phyloP scores from a whole-genome alignment of 495 filamentous ascomycete genomes.

The Cercophora samala region DNA sequence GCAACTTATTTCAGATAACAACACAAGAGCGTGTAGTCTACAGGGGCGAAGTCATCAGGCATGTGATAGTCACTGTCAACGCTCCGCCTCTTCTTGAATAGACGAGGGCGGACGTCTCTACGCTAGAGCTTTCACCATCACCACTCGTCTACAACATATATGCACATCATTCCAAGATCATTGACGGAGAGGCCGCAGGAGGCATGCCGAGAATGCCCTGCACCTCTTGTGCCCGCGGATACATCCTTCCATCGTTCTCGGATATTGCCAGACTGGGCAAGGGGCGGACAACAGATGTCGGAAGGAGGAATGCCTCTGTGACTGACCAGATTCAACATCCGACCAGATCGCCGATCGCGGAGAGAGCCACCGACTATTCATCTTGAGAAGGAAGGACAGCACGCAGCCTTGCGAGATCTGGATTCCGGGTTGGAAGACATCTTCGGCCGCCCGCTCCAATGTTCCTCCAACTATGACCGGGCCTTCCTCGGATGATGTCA shows the following conservation, averaged over 20 bases:
- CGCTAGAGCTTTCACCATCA: not conserved
- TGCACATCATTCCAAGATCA: not conserved
- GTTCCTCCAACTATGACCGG: not conserved
- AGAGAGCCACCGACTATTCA: not conserved
- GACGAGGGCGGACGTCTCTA: not conserved
- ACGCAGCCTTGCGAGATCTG: not conserved
- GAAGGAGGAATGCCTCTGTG: not conserved
- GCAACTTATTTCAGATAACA: not conserved
- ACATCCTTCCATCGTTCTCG: not conserved
- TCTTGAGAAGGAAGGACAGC: not conserved
- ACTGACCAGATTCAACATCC: not conserved
- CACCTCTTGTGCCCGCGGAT: not conserved
- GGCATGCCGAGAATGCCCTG: not conserved
- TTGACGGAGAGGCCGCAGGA: not conserved
- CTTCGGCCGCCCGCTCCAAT: not conserved
- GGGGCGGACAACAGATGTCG: not conserved
- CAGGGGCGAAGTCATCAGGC: slow-evolving; percentile 1
- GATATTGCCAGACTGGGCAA: not conserved
- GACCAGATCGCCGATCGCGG: not conserved
- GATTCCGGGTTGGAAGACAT: not conserved
- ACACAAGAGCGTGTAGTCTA: not conserved
- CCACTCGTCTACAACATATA: not conserved
- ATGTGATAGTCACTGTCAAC: not conserved
- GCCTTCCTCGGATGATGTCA: not conserved
- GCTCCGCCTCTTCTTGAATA: not conserved